Percentiles rank a stretch among this genome's conserved stretches.
These are phyloP conservation scores for Fabrea salina DNA, from an alignment of 169 alveolate species.

Conservation along the genomic window DNA sequence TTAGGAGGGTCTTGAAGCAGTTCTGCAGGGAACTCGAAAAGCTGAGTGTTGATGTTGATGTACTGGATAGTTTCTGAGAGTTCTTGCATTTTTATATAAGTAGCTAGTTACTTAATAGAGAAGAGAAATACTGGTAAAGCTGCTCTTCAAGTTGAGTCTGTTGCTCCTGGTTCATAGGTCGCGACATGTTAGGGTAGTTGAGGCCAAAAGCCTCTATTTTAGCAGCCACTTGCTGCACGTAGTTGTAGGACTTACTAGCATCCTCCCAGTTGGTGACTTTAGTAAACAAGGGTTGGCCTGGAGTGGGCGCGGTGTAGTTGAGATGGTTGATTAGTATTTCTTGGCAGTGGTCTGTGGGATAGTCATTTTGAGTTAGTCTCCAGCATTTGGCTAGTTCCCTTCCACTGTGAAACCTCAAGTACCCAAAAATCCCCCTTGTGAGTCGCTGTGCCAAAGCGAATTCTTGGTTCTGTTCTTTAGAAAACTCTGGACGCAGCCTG, in stretches of 20 bases:
- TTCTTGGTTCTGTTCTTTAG: not conserved
- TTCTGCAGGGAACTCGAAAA: not conserved
- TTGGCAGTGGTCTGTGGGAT: not conserved
- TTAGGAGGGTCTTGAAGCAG: too few relatives aligned
- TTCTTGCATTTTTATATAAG: too few relatives aligned
- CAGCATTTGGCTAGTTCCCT: not conserved
- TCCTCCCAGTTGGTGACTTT: slow-evolving; percentile 16
- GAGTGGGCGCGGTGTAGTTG: slow-evolving; percentile 10
- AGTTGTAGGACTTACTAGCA: not conserved
- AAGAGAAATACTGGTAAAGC: slow-evolving; percentile 6
- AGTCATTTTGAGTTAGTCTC: not conserved
- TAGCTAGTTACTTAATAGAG: slow-evolving; percentile 8
- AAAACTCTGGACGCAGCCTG: slow-evolving; percentile 21
- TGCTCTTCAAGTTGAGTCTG: slow-evolving; percentile 5
- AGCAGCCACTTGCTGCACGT: not conserved
- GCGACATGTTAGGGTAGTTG: not conserved
- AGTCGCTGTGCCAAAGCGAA: not conserved
- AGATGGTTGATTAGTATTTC: not conserved
- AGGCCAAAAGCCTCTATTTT: slow-evolving; percentile 20
- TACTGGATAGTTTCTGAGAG: too few relatives aligned
- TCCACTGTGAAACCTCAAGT: not conserved
- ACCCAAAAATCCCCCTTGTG: not conserved
- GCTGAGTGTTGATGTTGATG: not conserved
- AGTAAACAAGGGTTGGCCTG: not conserved
- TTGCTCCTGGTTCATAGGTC: not conserved